These are phyloP conservation scores for Kuraishia ogatae DNA, from an alignment of 805 yeast genomes.

Conservation along the genomic window DNA sequence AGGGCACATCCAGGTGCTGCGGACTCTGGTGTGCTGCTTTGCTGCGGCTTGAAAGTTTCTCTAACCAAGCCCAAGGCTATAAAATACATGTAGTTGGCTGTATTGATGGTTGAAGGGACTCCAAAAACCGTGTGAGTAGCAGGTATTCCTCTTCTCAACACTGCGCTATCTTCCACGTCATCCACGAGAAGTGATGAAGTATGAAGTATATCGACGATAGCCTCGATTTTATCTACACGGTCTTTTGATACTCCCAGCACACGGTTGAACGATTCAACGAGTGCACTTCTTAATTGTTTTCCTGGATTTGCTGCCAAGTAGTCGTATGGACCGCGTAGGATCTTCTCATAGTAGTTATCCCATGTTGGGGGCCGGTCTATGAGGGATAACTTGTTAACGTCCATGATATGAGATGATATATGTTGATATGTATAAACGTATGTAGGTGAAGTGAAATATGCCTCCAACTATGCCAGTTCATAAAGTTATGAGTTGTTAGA, in stretches of 20 bases:
- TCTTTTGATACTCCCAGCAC: constrained; percentile 33
- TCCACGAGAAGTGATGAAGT: constrained; percentile 66
- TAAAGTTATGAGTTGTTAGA: no score
- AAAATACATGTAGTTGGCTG: constrained; percentile 79
- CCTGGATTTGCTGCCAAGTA: constrained; percentile 46
- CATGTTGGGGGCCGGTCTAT: constrained; percentile 14
- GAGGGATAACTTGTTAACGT: background rate
- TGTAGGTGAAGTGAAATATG: background rate
- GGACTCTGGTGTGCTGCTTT: background rate
- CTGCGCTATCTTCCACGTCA: constrained; percentile 80
- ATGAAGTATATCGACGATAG: constrained; percentile 52
- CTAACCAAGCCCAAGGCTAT: constrained; percentile 28
- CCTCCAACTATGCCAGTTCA: no score
- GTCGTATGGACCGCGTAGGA: constrained; percentile 34
- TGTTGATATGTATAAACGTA: background rate
- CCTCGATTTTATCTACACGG: constrained; percentile 30
- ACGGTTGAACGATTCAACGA: constrained; percentile 46
- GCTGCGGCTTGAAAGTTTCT: background rate
- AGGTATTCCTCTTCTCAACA: constrained; percentile 65
- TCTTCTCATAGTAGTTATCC: constrained; percentile 19
- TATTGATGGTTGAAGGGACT: constrained; percentile 68
- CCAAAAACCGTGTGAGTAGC: constrained; percentile 79
- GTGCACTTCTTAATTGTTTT: constrained; percentile 40
- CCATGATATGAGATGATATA: background rate
- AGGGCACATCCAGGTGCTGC: background rate